These are phyloP conservation scores for Mrakia frigida DNA, from an alignment of 768 basidiomycete genomes.

Conservation along the genomic window DNA sequence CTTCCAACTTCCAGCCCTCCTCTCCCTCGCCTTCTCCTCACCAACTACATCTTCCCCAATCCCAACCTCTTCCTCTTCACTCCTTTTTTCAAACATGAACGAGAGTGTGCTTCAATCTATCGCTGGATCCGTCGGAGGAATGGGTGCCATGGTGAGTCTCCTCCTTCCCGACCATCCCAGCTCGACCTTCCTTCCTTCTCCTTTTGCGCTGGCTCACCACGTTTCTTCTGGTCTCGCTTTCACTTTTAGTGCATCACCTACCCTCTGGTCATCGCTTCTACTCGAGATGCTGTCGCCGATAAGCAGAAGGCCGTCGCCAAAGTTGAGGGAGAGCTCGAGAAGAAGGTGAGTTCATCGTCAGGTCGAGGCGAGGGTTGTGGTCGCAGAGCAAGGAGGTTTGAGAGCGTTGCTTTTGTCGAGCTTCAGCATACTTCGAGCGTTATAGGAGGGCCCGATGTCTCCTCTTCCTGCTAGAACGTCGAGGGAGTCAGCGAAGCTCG, in stretches of 20 bases:
- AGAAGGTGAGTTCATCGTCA: slow-evolving; percentile 55
- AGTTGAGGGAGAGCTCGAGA: slow-evolving; percentile 43
- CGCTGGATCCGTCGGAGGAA: slow-evolving; percentile 85
- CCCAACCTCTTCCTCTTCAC: background rate
- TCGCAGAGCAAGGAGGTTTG: background rate
- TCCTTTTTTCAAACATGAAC: background rate
- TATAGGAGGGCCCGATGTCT: too few relatives aligned
- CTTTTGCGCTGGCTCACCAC: slow-evolving; percentile 25
- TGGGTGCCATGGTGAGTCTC: slow-evolving; percentile 75
- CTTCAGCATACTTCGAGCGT: too few relatives aligned
- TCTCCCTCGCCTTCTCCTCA: background rate
- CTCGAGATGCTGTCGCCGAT: slow-evolving; percentile 84
- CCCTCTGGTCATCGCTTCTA: slow-evolving; percentile 86
- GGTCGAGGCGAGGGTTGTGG: background rate
- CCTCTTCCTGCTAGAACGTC: too few relatives aligned
- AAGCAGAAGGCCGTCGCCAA: slow-evolving; percentile 48
- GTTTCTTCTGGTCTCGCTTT: slow-evolving; percentile 1
- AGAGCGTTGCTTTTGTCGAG: background rate
- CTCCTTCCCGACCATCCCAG: too few relatives aligned
- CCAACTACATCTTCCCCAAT: background rate
- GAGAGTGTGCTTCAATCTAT: slow-evolving; percentile 58
- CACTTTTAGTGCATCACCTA: slow-evolving; percentile 43
- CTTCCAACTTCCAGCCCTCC: too few relatives aligned
- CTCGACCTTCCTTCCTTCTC: background rate
- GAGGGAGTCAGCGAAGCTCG: too few relatives aligned